Base-by-base conservation (phyloP, 257 asterid genomes). In the Marsdenia floribunda region DNA sequence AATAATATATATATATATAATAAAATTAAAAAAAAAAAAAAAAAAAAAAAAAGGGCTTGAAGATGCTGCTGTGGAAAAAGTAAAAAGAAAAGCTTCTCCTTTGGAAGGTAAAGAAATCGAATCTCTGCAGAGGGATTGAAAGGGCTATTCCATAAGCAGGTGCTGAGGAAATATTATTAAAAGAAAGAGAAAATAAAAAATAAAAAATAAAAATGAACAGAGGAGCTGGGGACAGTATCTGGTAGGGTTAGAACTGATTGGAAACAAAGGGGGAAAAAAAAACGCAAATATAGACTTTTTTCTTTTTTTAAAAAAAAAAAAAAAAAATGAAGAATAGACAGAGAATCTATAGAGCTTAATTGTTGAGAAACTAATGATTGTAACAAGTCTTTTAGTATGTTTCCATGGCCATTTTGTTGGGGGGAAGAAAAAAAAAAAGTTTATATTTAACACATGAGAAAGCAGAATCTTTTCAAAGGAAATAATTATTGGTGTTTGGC, bases 361-460 rank as follows among this genome's bases (percentile, higher is more conserved):
- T 47, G 49, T 61, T 60, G 71, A 47, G 55, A 73, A 61, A 73
- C 37, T 73, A 73, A 73, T 24, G 61, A 73, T 18, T 40, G 22
- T 22, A 54, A 61, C 71, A 73, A 46, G 61, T 73, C 61, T 49
- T 22, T 49, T 15, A 16, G 14, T 59, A 38, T 38, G 14, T 11
- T 35, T 55, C 40, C 50, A 72, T 57, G 37, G 50, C 24, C 68
- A 72, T 72, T 16, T 55, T 37, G 60, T 47, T 29, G 29, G 70
- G 18, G 29, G 70, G 18, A 73, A 37, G 59, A 59, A 22, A 29
- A 29, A 29, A 29, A 29, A 29, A 29, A 29, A 29, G 33, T 29
- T 26, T 44, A 26, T 60, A 44, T 10, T 44, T 44, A 44, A 44
- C 49, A 21, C 47, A 26, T 29, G 46, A 9, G 26, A 59, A 59